Conservation (phyloP, 2,329 filamentous ascomycete species). For the Fusarium pininemorale region DNA sequence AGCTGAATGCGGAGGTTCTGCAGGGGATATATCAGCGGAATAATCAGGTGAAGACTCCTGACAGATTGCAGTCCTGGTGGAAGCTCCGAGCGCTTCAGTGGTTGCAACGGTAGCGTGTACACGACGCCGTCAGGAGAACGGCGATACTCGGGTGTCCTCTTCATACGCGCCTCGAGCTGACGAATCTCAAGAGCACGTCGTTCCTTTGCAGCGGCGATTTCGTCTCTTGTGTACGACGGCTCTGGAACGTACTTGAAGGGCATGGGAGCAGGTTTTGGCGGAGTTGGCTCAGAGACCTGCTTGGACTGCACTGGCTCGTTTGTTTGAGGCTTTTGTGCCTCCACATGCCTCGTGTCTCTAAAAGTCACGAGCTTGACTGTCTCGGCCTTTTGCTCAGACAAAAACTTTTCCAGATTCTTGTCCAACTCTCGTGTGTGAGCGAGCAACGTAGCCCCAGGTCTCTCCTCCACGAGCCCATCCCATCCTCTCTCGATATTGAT, state of each 20-base stretch:
- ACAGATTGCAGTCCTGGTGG: conserved; percentile 69
- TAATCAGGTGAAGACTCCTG: conserved; percentile 71
- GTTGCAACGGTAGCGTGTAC: conserved; percentile 76
- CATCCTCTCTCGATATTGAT: conserved; percentile 82
- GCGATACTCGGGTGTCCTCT: conserved; percentile 71
- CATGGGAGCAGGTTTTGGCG: conserved; percentile 26
- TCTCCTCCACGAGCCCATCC: conserved; percentile 67
- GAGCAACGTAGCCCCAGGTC: conserved; percentile 67
- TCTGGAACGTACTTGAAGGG: conserved; percentile 51
- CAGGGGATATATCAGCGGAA: conserved; percentile 77
- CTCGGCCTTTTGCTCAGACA: conserved; percentile 75
- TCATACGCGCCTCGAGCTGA: conserved; percentile 80
- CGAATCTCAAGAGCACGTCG: conserved; percentile 72
- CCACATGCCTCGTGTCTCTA: conserved; percentile 63
- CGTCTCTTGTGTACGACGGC: conserved; percentile 64
- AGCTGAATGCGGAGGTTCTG: conserved; percentile 73
- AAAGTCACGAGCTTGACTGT: conserved; percentile 75
- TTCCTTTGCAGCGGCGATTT: conserved; percentile 70
- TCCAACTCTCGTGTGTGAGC: conserved; percentile 75
- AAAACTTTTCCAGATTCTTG: conserved; percentile 73
- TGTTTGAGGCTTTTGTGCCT: conserved; percentile 31
- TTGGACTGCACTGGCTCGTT: conserved; percentile 5
- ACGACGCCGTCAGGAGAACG: conserved; percentile 75
- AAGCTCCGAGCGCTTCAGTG: conserved; percentile 67
- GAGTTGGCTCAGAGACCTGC: conserved; percentile 11